These are phyloP conservation scores for Aureobasidium sp. DNA, from an alignment of 2,329 filamentous ascomycete genomes.

Conservation along the genomic window DNA sequence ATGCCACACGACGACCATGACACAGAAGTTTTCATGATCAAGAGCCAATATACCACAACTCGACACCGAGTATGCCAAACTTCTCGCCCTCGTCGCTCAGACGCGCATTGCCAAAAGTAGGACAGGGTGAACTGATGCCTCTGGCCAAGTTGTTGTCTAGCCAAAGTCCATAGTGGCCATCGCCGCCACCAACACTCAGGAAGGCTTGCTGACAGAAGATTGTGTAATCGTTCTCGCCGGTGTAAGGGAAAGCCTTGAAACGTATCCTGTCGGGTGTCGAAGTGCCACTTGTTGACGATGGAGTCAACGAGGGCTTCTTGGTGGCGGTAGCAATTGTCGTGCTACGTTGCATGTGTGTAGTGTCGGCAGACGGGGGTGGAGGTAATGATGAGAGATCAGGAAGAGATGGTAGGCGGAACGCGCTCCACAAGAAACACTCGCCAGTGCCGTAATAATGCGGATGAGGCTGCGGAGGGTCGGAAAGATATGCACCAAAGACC, in stretches of 20 bases:
- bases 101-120: constrained; percentile 91
- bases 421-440: constrained; percentile 89
- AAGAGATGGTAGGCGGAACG: constrained; percentile 55
- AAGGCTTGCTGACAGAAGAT: constrained; percentile 85
- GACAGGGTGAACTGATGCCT: constrained; percentile 75
- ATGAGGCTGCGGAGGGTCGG: constrained; percentile 73
- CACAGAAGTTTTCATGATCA: constrained; percentile 16
- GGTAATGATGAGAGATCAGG: constrained; percentile 52
- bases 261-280: constrained; percentile 68
- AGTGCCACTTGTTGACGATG: constrained; percentile 34
- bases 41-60: constrained; percentile 84
- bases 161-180: constrained; percentile 91
- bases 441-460: constrained; percentile 91
- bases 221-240: constrained; percentile 92
- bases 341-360: constrained; percentile 53
- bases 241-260: constrained; percentile 97
- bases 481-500: constrained; percentile 89
- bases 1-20: background rate
- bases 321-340: constrained; percentile 46
- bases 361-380: constrained; percentile 62
- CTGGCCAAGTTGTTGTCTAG: constrained; percentile 77
- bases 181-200: constrained; percentile 75
- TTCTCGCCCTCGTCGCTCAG: constrained; percentile 88
- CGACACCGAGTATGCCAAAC: constrained; percentile 84
- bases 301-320: constrained; percentile 23